Evolutionary conservation across 192 early-diverging fungal species (phyloP).

Genomic region (Podila horticola): DNA sequence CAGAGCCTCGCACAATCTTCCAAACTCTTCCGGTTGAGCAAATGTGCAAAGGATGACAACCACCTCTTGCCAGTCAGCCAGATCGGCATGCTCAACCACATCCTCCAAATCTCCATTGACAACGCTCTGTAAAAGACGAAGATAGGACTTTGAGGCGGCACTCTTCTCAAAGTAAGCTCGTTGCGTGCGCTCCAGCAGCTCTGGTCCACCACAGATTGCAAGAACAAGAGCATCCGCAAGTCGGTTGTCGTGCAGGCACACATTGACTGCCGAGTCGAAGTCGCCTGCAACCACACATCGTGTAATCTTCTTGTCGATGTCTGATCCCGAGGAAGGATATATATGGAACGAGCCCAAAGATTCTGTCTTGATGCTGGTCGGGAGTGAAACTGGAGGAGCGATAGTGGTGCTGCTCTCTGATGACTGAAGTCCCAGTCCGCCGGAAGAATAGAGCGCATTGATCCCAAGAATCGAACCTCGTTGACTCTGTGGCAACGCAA

Average conservation of each 20-base stretch:
- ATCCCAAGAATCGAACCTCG: conserved; percentile 16
- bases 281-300: conserved; percentile 89
- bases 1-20: conserved; percentile 69
- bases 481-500: conserved; percentile 6
- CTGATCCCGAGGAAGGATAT: conserved; percentile 68
- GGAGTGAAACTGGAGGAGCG: neutral
- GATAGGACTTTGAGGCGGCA: conserved; percentile 74
- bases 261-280: conserved; percentile 91
- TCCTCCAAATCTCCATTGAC: conserved; percentile 82
- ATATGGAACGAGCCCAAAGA: conserved; percentile 54
- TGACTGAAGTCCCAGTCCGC: conserved; percentile 13
- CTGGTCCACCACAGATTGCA: conserved; percentile 86
- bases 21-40: conserved; percentile 85
- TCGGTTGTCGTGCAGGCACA: conserved; percentile 84
- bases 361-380: conserved; percentile 30
- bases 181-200: conserved; percentile 78
- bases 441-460: conserved; percentile 21
- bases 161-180: conserved; percentile 85
- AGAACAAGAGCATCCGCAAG: conserved; percentile 91
- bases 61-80: conserved; percentile 94
- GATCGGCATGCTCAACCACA: conserved; percentile 77
- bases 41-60: conserved; percentile 95
- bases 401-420: conserved; percentile 28
- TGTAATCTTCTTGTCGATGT: conserved; percentile 86
- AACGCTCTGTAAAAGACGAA: conserved; percentile 86